A percentile compares a stretch with the other conserved stretches of the same genome.
Evolutionary conservation across 1,284 basidiomycete species (phyloP).

Genomic region (Sporisorium iseilematis-ciliati): DNA sequence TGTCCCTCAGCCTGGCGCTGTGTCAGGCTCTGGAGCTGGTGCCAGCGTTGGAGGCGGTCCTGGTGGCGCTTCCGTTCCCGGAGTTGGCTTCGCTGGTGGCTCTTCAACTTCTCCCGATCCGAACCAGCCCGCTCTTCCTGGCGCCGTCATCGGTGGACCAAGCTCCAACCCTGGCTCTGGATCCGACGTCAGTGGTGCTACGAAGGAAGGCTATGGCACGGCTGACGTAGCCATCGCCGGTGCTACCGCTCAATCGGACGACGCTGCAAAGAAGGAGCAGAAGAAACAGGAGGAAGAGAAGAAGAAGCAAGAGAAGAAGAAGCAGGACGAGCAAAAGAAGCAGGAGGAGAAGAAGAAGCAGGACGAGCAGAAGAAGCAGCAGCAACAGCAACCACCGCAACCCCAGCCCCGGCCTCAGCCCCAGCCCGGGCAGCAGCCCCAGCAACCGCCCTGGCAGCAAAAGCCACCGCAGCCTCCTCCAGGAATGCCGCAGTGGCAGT

Average conservation of each 20-base stretch:
- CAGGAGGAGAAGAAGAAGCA: slow-evolving; percentile 7
- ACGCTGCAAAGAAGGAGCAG: slow-evolving; percentile 77
- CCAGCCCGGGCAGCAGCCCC: neutral
- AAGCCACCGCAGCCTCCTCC: no score
- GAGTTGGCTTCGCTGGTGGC: neutral
- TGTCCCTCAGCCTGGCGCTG: neutral
- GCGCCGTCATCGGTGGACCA: neutral
- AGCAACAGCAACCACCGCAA: neutral
- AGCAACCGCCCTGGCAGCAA: no score
- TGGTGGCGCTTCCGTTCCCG: slow-evolving; percentile 9
- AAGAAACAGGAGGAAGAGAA: slow-evolving; percentile 75
- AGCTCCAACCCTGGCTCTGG: neutral
- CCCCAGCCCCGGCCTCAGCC: no score
- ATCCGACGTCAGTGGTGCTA: neutral
- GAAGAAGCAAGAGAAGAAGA: slow-evolving; percentile 22
- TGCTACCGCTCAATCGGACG: neutral
- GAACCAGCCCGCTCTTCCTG: neutral
- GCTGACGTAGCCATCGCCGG: neutral
- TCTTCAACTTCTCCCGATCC: neutral
- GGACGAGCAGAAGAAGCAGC: slow-evolving; percentile 9
- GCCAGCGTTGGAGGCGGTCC: neutral
- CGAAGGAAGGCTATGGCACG: neutral
- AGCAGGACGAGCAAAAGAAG: slow-evolving; percentile 9
- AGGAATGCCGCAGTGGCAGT: no score
- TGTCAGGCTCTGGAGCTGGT: neutral